These are phyloP conservation scores for Lipomyces yamanashiensis DNA, from an alignment of 805 yeast species.

Conservation along the genomic window DNA sequence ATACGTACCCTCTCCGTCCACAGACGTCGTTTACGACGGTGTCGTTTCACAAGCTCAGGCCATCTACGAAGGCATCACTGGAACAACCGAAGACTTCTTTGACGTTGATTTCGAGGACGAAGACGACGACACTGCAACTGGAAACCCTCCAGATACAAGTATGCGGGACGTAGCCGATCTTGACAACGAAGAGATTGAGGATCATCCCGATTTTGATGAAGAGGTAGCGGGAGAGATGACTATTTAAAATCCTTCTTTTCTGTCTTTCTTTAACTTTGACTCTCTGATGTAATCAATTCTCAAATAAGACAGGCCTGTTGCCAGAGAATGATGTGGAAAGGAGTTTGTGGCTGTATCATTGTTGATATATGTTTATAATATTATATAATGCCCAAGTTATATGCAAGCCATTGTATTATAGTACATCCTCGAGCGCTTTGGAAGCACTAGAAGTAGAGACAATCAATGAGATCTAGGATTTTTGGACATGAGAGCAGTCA, in stretches of 20 bases:
- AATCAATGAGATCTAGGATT: conserved; percentile 71
- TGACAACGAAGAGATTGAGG: conserved; percentile 11
- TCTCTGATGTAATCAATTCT: background rate
- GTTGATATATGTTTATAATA: background rate
- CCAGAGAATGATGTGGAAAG: background rate
- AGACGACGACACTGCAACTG: conserved; percentile 55
- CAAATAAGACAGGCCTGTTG: background rate
- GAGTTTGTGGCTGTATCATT: background rate
- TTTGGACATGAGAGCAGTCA: conserved; percentile 70
- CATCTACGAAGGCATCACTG: conserved; percentile 78
- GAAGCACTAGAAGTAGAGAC: too few species aligned
- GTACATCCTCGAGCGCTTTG: too few species aligned
- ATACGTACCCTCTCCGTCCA: conserved; percentile 67
- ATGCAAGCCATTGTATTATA: too few species aligned
- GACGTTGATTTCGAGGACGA: conserved; percentile 97
- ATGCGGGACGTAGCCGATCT: conserved; percentile 9
- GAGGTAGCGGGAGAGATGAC: conserved; percentile 38
- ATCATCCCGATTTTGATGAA: conserved; percentile 23
- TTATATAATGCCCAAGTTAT: background rate
- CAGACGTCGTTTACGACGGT: conserved; percentile 91
- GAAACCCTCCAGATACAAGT: conserved; percentile 17
- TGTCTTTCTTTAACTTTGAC: background rate
- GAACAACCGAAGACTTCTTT: conserved; percentile 93
- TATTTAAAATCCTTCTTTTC: conserved; percentile 10
- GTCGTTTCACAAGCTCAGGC: conserved; percentile 78